phyloP scores from a whole-genome alignment of 306 rosid species.

The Inga laurina region DNA sequence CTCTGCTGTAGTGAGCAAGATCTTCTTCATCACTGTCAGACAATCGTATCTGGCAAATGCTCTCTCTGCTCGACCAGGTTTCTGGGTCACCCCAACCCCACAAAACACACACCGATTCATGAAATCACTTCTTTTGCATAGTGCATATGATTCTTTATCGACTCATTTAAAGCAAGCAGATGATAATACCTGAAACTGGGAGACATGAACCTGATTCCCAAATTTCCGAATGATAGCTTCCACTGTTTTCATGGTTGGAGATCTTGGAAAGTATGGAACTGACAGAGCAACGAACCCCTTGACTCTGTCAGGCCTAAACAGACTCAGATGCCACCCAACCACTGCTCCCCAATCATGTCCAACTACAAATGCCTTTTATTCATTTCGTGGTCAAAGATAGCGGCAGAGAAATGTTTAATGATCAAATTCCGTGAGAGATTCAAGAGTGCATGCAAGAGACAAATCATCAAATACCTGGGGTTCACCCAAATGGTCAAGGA shows the following conservation, averaged over 20 bases:
- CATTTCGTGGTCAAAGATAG: not conserved
- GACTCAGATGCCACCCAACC: constrained; percentile 60
- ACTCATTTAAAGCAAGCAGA: not conserved
- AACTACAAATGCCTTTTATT: constrained; percentile 59
- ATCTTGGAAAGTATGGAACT: constrained; percentile 65
- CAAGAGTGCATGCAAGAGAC: not conserved
- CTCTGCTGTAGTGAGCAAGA: constrained; percentile 39
- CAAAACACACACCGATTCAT: not conserved
- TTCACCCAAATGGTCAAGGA: constrained; percentile 65
- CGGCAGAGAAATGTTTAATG: not conserved
- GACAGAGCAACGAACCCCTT: constrained; percentile 52
- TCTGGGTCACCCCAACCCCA: constrained; percentile 42
- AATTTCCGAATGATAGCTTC: constrained; percentile 37
- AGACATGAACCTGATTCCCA: constrained; percentile 56
- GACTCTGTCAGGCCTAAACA: constrained; percentile 72
- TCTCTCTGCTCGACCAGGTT: constrained; percentile 81
- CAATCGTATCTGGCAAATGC: constrained; percentile 82
- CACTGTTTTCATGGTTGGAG: constrained; percentile 42
- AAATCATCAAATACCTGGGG: constrained; percentile 44
- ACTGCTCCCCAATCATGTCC: constrained; percentile 69
- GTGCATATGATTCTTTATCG: not conserved
- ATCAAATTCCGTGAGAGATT: not conserved
- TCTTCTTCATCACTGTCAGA: constrained; percentile 72
- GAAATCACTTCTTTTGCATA: not conserved
- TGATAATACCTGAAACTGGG: constrained; percentile 71